These are phyloP conservation scores for Neofusicoccum parvum DNA, from an alignment of 2,329 filamentous ascomycete genomes.

Conservation along the genomic window DNA sequence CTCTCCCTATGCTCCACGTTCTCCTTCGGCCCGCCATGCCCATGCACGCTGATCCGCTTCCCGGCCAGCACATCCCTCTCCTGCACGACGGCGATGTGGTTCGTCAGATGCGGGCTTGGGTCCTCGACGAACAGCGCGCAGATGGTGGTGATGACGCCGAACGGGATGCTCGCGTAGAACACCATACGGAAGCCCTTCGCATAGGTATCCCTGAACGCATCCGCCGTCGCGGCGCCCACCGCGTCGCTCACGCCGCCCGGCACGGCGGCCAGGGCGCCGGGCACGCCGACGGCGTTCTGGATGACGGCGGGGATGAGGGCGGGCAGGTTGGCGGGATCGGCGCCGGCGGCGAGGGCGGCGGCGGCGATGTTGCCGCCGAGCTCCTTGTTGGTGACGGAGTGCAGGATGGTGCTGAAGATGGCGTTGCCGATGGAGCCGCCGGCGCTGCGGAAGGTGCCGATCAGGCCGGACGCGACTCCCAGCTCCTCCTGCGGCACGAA, in stretches of 20 bases:
- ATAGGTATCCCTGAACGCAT: slow-evolving; percentile 35
- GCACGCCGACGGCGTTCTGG: slow-evolving; percentile 35
- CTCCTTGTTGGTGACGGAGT: slow-evolving; percentile 30
- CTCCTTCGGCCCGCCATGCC: not conserved
- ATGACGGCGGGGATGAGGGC: slow-evolving; percentile 35
- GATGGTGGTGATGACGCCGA: slow-evolving; percentile 28
- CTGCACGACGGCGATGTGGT: slow-evolving; percentile 36
- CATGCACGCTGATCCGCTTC: not conserved
- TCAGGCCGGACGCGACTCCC: slow-evolving; percentile 28
- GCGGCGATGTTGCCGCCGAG: slow-evolving; percentile 31
- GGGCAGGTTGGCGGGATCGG: slow-evolving; percentile 25
- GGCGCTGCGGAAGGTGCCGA: slow-evolving; percentile 28
- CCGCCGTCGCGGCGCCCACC: slow-evolving; percentile 23
- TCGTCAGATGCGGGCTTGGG: slow-evolving; percentile 34
- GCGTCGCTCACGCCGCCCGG: slow-evolving; percentile 21
- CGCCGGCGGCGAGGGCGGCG: slow-evolving; percentile 32
- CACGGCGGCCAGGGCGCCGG: slow-evolving; percentile 24
- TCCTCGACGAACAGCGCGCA: slow-evolving; percentile 31
- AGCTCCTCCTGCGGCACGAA: slow-evolving; percentile 29
- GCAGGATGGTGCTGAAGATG: slow-evolving; percentile 29
- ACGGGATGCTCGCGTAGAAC: slow-evolving; percentile 31
- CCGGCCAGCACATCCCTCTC: slow-evolving; percentile 28
- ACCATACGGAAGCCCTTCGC: slow-evolving; percentile 32
- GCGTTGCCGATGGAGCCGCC: slow-evolving; percentile 29
- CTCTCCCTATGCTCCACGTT: not conserved